phyloP scores from a whole-genome alignment of 192 early-diverging fungal genomes.

The Gigaspora rosea region DNA sequence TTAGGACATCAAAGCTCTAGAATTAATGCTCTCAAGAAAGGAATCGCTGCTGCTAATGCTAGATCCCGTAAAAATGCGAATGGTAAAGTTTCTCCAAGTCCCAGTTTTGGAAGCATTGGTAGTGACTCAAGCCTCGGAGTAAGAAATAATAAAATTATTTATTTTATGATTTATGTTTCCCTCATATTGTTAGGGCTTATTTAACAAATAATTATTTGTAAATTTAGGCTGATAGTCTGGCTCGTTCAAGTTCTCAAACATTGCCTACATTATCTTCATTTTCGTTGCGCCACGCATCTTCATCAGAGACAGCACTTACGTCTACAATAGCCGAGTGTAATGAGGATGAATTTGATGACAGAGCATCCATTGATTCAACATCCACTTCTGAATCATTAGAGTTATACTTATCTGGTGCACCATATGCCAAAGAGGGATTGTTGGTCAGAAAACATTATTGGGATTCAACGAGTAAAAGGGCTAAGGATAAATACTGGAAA shows the following conservation, averaged over 20 bases:
- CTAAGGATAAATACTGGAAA: conserved; percentile 83
- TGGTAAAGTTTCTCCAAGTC: conserved; percentile 23
- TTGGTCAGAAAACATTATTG: conserved; percentile 87
- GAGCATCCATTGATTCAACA: conserved; percentile 7
- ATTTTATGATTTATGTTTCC: not conserved
- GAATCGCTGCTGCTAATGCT: conserved; percentile 7
- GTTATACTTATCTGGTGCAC: conserved; percentile 27
- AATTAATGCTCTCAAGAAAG: conserved; percentile 21
- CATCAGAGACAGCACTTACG: not conserved
- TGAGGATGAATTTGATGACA: not conserved
- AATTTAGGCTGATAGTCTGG: not conserved
- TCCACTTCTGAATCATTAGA: conserved; percentile 23
- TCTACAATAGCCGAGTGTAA: conserved; percentile 13
- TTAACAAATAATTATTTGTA: not conserved
- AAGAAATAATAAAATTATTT: not conserved
- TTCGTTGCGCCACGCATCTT: conserved; percentile 17
- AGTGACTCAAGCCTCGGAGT: conserved; percentile 15
- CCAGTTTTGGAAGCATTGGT: conserved; percentile 22
- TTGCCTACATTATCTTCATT: conserved; percentile 3
- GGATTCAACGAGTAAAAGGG: conserved; percentile 74
- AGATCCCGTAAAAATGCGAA: conserved; percentile 13
- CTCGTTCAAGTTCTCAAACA: conserved; percentile 19
- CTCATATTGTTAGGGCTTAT: not conserved
- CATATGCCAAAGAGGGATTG: conserved; percentile 69
- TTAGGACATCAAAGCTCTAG: conserved; percentile 25